Percentiles rank a stretch among this genome's conserved stretches.
Evolutionary conservation across 257 asterid species (phyloP).

Genomic region (Fraxinus excelsior): DNA sequence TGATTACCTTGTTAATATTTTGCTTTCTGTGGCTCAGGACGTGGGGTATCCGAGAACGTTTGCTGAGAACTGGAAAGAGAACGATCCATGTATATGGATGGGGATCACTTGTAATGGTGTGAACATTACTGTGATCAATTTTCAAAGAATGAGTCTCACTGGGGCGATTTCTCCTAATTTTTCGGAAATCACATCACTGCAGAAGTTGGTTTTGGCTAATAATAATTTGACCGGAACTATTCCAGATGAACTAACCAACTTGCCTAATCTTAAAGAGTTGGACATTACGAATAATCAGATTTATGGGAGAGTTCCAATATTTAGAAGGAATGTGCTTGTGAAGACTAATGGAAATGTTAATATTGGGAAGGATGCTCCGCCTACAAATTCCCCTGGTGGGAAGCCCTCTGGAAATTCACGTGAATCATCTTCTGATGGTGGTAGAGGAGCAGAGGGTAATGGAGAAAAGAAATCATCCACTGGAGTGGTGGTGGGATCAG

Average conservation of each 20-base stretch:
- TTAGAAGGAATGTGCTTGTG: slow-evolving; percentile 42
- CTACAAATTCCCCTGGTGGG: slow-evolving; percentile 27
- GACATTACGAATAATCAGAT: slow-evolving; percentile 70
- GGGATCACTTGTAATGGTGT: slow-evolving; percentile 56
- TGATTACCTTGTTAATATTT: slow-evolving; percentile 49
- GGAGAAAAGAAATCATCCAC: slow-evolving; percentile 50
- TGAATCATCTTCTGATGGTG: slow-evolving; percentile 20
- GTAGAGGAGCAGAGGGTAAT: slow-evolving; percentile 19
- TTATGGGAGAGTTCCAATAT: slow-evolving; percentile 57
- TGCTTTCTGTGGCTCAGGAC: slow-evolving; percentile 55
- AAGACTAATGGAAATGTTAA: slow-evolving; percentile 49
- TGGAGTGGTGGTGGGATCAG: slow-evolving; percentile 63
- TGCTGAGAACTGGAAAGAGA: slow-evolving; percentile 63
- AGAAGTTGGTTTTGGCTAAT: slow-evolving; percentile 51
- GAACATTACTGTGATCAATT: slow-evolving; percentile 56
- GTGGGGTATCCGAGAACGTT: slow-evolving; percentile 56
- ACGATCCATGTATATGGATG: slow-evolving; percentile 70
- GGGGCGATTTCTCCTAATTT: slow-evolving; percentile 69
- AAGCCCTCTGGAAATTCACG: slow-evolving; percentile 16
- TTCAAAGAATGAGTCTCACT: slow-evolving; percentile 48
- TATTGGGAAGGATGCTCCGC: slow-evolving; percentile 63
- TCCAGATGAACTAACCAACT: slow-evolving; percentile 54
- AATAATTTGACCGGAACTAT: slow-evolving; percentile 63
- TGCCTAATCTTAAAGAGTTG: slow-evolving; percentile 46
- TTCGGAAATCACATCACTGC: slow-evolving; percentile 45